Percentiles rank a stretch among this genome's conserved stretches.
These are phyloP conservation scores for Fusarium floridanum DNA, from an alignment of 2,329 filamentous ascomycete genomes.

Conservation along the genomic window DNA sequence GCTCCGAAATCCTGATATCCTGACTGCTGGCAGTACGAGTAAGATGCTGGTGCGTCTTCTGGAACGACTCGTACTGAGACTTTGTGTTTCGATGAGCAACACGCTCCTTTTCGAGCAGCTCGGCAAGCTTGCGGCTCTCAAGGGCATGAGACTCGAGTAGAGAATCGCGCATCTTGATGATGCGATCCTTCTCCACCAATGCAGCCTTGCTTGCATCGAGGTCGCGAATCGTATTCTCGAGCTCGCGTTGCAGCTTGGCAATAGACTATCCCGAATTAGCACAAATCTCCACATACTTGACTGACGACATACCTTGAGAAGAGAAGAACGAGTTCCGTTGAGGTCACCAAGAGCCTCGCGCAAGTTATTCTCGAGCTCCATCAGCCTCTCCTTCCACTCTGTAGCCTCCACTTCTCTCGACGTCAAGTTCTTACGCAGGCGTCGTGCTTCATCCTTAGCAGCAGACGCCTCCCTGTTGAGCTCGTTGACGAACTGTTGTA, in stretches of 20 bases:
- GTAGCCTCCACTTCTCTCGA: constrained; percentile 88
- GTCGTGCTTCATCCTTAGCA: constrained; percentile 87
- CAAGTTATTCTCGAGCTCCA: constrained; percentile 90
- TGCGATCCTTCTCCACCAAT: constrained; percentile 88
- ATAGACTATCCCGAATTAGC: constrained; percentile 71
- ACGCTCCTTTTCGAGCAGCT: constrained; percentile 92
- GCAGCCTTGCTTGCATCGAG: constrained; percentile 83
- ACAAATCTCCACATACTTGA: background rate
- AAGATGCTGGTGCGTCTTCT: constrained; percentile 88
- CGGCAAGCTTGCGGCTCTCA: constrained; percentile 85
- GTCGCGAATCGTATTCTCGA: constrained; percentile 86
- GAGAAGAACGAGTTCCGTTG: constrained; percentile 84
- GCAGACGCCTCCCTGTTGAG: constrained; percentile 86
- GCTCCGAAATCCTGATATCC: constrained; percentile 85
- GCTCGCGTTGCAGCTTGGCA: constrained; percentile 86
- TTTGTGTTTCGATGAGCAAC: constrained; percentile 87
- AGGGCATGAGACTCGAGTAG: constrained; percentile 90
- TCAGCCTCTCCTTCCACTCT: constrained; percentile 90
- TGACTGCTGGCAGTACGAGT: constrained; percentile 88
- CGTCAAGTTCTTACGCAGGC: constrained; percentile 84
- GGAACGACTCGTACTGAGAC: constrained; percentile 86
- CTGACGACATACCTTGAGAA: constrained; percentile 75
- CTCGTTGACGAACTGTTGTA: constrained; percentile 92
- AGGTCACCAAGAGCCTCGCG: constrained; percentile 89
- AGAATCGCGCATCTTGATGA: constrained; percentile 89